Evolutionary conservation across 257 asterid species (phyloP).

Genomic region (Solanum medicagineum): DNA sequence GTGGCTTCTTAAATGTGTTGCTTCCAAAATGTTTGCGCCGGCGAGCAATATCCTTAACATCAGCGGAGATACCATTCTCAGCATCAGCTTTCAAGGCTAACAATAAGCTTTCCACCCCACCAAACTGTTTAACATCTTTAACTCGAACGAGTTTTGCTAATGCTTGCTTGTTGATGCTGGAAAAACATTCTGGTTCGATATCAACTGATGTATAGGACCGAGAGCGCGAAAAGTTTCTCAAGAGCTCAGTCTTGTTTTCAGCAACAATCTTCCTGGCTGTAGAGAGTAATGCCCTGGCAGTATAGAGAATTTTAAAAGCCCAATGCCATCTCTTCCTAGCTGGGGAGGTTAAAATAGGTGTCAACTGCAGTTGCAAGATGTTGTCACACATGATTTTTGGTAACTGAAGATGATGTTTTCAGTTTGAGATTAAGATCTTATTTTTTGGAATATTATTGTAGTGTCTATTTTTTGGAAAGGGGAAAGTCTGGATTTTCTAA

Average conservation of each 20-base stretch:
- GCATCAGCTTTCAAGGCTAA: slow-evolving; percentile 14
- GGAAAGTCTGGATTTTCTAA: neutral
- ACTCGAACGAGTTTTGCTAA: neutral
- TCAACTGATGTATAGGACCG: slow-evolving; percentile 14
- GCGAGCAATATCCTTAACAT: slow-evolving; percentile 14
- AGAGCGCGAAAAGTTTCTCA: neutral
- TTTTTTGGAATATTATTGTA: too few relatives aligned
- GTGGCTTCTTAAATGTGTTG: slow-evolving; percentile 30
- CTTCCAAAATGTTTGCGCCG: slow-evolving; percentile 24
- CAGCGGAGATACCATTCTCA: slow-evolving; percentile 34
- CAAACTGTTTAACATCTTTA: slow-evolving; percentile 17
- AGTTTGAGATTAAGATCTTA: too few relatives aligned
- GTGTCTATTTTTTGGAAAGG: neutral
- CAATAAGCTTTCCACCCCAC: slow-evolving; percentile 27
- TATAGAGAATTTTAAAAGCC: neutral
- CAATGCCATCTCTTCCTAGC: neutral
- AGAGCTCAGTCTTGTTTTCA: neutral
- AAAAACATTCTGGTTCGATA: slow-evolving; percentile 1
- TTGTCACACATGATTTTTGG: neutral
- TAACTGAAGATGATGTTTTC: too few relatives aligned
- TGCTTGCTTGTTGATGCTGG: neutral
- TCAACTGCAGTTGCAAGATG: neutral
- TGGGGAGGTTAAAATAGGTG: neutral
- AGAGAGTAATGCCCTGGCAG: neutral
- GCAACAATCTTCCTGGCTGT: neutral